Evolutionary conservation across 345 rosid genomes (phyloP), one percentile per base, ranked within the genome.

Genomic region (Murraya paniculata): DNA sequence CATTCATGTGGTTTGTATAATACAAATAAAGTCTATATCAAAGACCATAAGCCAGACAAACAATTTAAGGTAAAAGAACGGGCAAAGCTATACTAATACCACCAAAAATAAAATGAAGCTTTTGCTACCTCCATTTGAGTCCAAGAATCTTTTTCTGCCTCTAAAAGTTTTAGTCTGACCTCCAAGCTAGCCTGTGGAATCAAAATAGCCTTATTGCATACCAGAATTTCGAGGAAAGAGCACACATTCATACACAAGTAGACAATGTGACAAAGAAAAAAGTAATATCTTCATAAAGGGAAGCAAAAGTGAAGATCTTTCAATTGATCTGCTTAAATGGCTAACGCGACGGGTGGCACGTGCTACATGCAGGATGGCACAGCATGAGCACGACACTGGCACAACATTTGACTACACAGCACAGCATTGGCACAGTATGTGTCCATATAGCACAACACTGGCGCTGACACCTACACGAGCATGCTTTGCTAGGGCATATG

Each of bases 101-200:
- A 18, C 39, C 39, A 16, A 41, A 60, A 35, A n/a, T 19, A 19
- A 19, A 78, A n/a, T 73, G 81, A 64, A 56, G 64, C 27, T 45
- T 33, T 58, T 72, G 87, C 39, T 80, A 91, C 96, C 93, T 92
- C 90, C 76, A 78, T 76, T 72, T 69, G 72, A 55, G 79, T 66
- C 82, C 82, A 86, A 33, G 86, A 87, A 77, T 82, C 86, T 81
- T 82, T 89, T 56, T 88, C 90, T 74, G 74, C 77, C 79, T 90
- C 91, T 61, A 92, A 84, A 72, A 81, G 88, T 80, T 67, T 83
- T 65, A 87, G n/a, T 79, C 84, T 87, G 71, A 84, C 88, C 81
- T 83, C 90, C 78, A 94, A 82, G 79, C 79, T 89, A 11, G 77
- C 88, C 97, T 93, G 93, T 77, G 80, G 79, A 75, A 82, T 39